Evolutionary conservation across 257 asterid species (phyloP).

Genomic region (Solanum okadae): DNA sequence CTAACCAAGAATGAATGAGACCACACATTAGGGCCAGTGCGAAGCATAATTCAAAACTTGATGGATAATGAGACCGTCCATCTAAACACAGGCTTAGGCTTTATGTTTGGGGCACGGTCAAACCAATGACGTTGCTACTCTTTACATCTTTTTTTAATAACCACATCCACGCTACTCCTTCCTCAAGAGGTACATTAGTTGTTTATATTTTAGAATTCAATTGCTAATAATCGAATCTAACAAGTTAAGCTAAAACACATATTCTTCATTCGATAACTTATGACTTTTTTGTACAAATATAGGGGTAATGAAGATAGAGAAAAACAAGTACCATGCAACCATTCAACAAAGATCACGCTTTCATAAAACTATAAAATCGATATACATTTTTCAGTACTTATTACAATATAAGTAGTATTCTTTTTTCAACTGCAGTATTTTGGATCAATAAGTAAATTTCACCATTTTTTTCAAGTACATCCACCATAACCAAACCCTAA

Average conservation of each 20-base stretch:
- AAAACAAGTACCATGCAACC: neutral
- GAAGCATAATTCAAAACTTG: neutral
- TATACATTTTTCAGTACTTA: neutral
- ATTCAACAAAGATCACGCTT: neutral
- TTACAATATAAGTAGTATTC: neutral
- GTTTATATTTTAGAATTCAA: neutral
- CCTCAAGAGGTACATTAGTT: neutral
- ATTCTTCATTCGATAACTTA: neutral
- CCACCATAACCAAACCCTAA: conserved; percentile 58
- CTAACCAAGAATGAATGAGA: conserved; percentile 27
- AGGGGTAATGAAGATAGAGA: neutral
- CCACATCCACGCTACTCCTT: neutral
- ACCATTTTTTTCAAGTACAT: conserved; percentile 17
- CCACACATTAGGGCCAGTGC: neutral
- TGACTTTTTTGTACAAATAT: neutral
- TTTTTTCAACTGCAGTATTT: neutral
- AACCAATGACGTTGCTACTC: neutral
- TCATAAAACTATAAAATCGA: neutral
- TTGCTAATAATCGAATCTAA: no score
- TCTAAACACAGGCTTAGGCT: no score
- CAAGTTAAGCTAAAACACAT: no score
- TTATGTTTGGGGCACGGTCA: neutral
- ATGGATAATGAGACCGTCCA: neutral
- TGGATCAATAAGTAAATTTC: neutral
- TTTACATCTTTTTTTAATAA: neutral